Evolutionary conservation across 148 eudicot genomes (phyloP).

Genomic region (Polygonum maritimum): DNA sequence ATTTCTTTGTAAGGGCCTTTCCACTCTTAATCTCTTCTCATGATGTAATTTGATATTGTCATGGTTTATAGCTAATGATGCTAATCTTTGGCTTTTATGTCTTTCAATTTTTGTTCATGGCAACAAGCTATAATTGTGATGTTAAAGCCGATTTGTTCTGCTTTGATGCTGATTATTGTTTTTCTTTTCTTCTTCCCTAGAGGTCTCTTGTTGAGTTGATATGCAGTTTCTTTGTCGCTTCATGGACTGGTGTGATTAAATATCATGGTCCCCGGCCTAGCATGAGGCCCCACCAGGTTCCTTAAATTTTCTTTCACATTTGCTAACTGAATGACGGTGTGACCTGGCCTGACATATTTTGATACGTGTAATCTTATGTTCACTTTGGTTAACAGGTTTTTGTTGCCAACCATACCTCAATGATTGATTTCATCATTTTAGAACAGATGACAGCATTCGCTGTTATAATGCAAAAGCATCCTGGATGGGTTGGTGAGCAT

Average conservation of each 20-base stretch:
- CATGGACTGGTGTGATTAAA: slow-evolving; percentile 98
- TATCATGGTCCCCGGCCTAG: slow-evolving; percentile 98
- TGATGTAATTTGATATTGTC: neutral
- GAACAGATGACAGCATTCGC: slow-evolving; percentile 99
- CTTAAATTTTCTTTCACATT: neutral
- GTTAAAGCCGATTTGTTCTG: neutral
- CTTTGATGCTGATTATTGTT: neutral
- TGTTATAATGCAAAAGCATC: slow-evolving; percentile 99
- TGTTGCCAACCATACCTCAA: slow-evolving; percentile 96
- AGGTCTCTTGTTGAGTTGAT: slow-evolving; percentile 89
- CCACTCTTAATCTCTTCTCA: neutral
- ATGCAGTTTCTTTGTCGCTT: slow-evolving; percentile 97
- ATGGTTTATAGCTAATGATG: neutral
- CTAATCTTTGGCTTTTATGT: neutral
- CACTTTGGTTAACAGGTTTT: slow-evolving; percentile 49
- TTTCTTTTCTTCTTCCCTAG: slow-evolving; percentile 22
- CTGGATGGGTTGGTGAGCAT: slow-evolving; percentile 98
- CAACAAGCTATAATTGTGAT: no score
- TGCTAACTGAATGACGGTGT: neutral
- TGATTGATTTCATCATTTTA: slow-evolving; percentile 94
- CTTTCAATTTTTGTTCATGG: no score
- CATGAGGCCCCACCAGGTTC: slow-evolving; percentile 86
- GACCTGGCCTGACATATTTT: slow-evolving; percentile 1
- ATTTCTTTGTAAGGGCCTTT: neutral
- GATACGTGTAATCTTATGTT: neutral